Conservation (phyloP, 768 basidiomycete genomes). For the Termitomyces sp. region DNA sequence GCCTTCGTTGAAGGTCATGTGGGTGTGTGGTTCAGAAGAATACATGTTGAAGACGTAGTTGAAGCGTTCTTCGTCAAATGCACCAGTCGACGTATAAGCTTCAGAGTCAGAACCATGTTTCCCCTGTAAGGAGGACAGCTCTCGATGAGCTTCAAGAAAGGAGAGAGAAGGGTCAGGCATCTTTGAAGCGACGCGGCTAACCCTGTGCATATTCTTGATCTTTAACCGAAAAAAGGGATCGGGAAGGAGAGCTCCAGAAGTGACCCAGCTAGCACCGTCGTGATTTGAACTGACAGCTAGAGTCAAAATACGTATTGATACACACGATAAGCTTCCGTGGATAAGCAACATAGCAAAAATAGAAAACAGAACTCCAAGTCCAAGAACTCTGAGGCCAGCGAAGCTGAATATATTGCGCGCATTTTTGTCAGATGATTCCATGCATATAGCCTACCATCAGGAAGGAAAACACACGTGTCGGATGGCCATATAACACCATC, state of each 20-base stretch:
- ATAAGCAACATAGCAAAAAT: slow-evolving; percentile 31
- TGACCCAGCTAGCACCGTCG: slow-evolving; percentile 23
- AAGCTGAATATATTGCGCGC: background rate
- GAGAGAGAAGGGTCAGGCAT: background rate
- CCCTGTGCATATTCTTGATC: slow-evolving; percentile 33
- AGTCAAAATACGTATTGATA: background rate
- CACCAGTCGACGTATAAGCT: slow-evolving; percentile 30
- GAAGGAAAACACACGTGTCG: slow-evolving; percentile 31
- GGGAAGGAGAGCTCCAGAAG: slow-evolving; percentile 30
- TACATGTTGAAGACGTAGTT: slow-evolving; percentile 35
- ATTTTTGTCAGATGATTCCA: background rate
- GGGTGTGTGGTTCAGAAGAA: slow-evolving; percentile 32
- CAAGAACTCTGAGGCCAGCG: slow-evolving; percentile 30
- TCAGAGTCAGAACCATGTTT: slow-evolving; percentile 40
- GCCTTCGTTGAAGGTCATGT: slow-evolving; percentile 32
- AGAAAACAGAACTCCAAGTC: slow-evolving; percentile 31
- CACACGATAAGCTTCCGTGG: slow-evolving; percentile 37
- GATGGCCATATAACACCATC: slow-evolving; percentile 42
- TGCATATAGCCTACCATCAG: background rate
- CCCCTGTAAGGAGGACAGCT: slow-evolving; percentile 18
- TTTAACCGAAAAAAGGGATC: slow-evolving; percentile 40
- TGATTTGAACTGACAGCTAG: background rate
- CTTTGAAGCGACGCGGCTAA: slow-evolving; percentile 9
- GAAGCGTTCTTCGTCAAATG: slow-evolving; percentile 35
- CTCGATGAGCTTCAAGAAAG: background rate